Conservation (phyloP, 495 filamentous ascomycete species). For the Xylaria scruposa region DNA sequence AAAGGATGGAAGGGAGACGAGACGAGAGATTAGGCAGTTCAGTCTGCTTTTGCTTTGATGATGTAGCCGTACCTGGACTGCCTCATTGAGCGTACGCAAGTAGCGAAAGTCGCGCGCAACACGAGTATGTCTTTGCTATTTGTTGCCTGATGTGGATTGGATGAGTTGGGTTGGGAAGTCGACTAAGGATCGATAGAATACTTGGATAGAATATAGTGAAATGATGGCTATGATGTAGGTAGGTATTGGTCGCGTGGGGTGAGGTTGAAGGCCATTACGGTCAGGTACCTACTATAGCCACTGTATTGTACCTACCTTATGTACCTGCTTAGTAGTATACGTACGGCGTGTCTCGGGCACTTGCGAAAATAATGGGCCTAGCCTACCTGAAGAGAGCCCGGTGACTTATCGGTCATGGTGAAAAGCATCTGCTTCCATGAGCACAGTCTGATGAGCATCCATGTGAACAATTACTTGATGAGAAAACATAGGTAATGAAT, state of each 20-base stretch:
- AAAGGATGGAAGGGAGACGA: not conserved
- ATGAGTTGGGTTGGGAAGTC: slow-evolving; percentile 5
- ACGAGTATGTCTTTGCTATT: slow-evolving; percentile 8
- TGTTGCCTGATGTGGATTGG: slow-evolving; percentile 9
- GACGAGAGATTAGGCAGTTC: not conserved
- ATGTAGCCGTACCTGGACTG: not conserved
- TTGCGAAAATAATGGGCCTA: too few species aligned
- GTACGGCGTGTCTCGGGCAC: too few species aligned
- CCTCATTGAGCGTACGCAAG: not conserved
- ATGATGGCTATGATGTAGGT: not conserved
- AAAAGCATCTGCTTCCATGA: not conserved
- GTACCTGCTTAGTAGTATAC: too few species aligned
- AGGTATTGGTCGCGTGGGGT: not conserved
- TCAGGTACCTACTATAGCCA: too few species aligned
- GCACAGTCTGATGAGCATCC: not conserved
- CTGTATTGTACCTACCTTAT: too few species aligned
- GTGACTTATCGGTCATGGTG: too few species aligned
- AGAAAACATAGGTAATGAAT: not conserved
- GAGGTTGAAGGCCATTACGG: too few species aligned
- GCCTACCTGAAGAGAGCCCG: too few species aligned
- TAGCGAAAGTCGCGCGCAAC: not conserved
- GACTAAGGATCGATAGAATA: not conserved
- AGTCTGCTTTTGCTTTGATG: not conserved
- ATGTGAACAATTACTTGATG: not conserved
- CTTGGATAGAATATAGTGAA: not conserved